A percentile compares a stretch with the other conserved stretches of the same genome.
These are phyloP conservation scores for Cyphellophora attinorum DNA, from an alignment of 2,329 filamentous ascomycete genomes.

Conservation along the genomic window DNA sequence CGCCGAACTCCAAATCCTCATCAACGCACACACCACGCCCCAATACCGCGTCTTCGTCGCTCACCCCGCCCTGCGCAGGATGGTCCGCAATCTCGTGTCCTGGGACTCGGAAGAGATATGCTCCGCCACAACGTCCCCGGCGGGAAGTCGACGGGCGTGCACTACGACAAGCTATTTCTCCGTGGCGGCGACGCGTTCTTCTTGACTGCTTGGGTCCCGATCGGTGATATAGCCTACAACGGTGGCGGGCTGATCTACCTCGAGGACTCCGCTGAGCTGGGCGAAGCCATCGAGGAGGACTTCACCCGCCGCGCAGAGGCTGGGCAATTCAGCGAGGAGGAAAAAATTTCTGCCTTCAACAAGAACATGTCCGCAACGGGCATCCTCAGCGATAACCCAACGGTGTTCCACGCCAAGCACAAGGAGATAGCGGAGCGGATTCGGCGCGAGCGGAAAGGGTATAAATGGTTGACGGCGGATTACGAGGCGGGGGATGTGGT, in stretches of 20 bases:
- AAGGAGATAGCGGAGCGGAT: slow-evolving; percentile 5
- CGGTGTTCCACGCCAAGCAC: slow-evolving; percentile 15
- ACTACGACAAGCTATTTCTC: slow-evolving; percentile 35
- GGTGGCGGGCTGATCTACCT: slow-evolving; percentile 36
- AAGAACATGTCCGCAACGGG: slow-evolving; percentile 22
- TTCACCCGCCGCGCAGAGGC: slow-evolving; percentile 21
- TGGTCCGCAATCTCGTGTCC: slow-evolving; percentile 27
- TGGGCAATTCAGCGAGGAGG: slow-evolving; percentile 21
- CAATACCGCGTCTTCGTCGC: slow-evolving; percentile 26
- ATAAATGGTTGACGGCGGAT: slow-evolving; percentile 24
- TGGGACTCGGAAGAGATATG: slow-evolving; percentile 29
- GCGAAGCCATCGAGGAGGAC: slow-evolving; percentile 28
- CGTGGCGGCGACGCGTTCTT: slow-evolving; percentile 26
- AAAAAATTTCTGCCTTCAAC: slow-evolving; percentile 24
- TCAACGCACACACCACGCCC: slow-evolving; percentile 24
- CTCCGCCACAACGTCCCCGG: slow-evolving; percentile 30
- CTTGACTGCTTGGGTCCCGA: slow-evolving; percentile 26
- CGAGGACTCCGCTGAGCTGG: slow-evolving; percentile 26
- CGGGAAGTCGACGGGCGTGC: slow-evolving; percentile 28
- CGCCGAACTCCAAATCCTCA: slow-evolving; percentile 20
- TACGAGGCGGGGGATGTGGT: slow-evolving; percentile 33
- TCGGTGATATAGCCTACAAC: slow-evolving; percentile 26
- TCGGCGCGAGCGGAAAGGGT: slow-evolving; percentile 3
- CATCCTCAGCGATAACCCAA: slow-evolving; percentile 18
- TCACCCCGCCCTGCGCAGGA: slow-evolving; percentile 25